A percentile compares a stretch with the other conserved stretches of the same genome.
phyloP scores from a whole-genome alignment of 176 grass and related monocot species.

The Ensete glaucum region DNA sequence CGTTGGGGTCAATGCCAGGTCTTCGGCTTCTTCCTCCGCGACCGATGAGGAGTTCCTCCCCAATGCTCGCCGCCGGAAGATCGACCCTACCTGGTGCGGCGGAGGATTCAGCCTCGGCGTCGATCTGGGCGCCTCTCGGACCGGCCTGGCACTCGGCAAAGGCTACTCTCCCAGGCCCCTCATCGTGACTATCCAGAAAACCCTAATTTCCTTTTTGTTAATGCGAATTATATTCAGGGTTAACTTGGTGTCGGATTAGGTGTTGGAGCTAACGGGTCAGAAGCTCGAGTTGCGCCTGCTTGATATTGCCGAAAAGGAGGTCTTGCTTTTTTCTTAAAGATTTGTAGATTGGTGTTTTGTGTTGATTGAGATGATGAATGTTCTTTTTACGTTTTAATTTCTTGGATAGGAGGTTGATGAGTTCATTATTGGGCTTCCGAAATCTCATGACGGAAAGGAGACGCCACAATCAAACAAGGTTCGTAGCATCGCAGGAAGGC shows the following conservation, averaged over 20 bases:
- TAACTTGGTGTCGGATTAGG: slow-evolving; percentile 32
- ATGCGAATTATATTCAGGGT: background rate
- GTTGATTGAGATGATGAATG: background rate
- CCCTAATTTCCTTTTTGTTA: background rate
- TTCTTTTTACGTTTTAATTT: background rate
- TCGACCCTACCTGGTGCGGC: slow-evolving; percentile 44
- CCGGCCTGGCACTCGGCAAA: slow-evolving; percentile 58
- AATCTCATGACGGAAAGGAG: slow-evolving; percentile 45
- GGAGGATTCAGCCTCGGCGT: slow-evolving; percentile 78
- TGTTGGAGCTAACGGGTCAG: slow-evolving; percentile 49
- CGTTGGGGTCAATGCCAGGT: background rate
- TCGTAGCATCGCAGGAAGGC: slow-evolving; percentile 51
- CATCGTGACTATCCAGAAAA: slow-evolving; percentile 25
- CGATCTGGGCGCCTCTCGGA: slow-evolving; percentile 52
- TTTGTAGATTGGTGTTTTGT: background rate
- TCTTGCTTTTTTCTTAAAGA: slow-evolving; percentile 9
- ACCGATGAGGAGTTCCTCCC: slow-evolving; percentile 32
- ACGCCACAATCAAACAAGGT: slow-evolving; percentile 78
- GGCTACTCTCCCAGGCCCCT: slow-evolving; percentile 60
- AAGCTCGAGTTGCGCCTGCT: slow-evolving; percentile 67
- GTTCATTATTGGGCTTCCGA: slow-evolving; percentile 64
- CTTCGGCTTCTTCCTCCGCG: slow-evolving; percentile 3
- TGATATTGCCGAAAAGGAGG: slow-evolving; percentile 53
- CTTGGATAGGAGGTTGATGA: slow-evolving; percentile 21
- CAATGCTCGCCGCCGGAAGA: slow-evolving; percentile 54